These are phyloP conservation scores for Nigrograna mackinnonii DNA, from an alignment of 2,329 filamentous ascomycete genomes.

Conservation along the genomic window DNA sequence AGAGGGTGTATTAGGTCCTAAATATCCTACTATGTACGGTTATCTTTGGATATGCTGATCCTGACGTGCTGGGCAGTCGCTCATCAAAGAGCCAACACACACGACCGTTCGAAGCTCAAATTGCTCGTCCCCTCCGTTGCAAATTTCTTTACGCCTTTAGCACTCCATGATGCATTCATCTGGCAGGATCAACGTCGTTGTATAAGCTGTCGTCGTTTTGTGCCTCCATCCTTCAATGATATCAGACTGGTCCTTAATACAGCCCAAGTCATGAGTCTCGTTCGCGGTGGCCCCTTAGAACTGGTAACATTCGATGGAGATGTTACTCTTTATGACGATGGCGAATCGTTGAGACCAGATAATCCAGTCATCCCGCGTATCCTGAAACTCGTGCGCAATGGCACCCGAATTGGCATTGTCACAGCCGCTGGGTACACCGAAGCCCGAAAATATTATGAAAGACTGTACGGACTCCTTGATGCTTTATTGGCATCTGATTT, in stretches of 20 bases:
- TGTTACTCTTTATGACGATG: constrained; percentile 87
- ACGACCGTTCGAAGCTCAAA: constrained; percentile 84
- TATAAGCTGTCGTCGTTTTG: constrained; percentile 90
- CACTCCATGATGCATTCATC: constrained; percentile 86
- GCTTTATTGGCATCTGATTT: constrained; percentile 70
- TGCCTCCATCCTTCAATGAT: constrained; percentile 97
- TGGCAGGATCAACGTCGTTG: constrained; percentile 84
- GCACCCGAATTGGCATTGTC: constrained; percentile 89
- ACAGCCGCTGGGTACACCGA: constrained; percentile 95
- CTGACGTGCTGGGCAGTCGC: constrained; percentile 64
- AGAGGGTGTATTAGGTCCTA: too few relatives aligned
- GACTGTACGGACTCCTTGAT: constrained; percentile 84
- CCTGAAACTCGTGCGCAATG: constrained; percentile 71
- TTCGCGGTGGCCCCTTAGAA: constrained; percentile 71
- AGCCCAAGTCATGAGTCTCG: constrained; percentile 90
- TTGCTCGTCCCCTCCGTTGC: constrained; percentile 89
- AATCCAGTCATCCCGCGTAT: constrained; percentile 77
- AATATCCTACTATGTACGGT: too few relatives aligned
- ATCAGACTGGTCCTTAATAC: constrained; percentile 92
- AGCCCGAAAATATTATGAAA: constrained; percentile 80
- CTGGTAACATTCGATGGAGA: constrained; percentile 97
- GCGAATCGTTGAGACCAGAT: constrained; percentile 72
- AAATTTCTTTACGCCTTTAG: constrained; percentile 88
- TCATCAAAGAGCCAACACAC: constrained; percentile 67
- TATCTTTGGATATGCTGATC: too few relatives aligned